Conservation (phyloP, 768 basidiomycete genomes). For the Tulasnella sp. region DNA sequence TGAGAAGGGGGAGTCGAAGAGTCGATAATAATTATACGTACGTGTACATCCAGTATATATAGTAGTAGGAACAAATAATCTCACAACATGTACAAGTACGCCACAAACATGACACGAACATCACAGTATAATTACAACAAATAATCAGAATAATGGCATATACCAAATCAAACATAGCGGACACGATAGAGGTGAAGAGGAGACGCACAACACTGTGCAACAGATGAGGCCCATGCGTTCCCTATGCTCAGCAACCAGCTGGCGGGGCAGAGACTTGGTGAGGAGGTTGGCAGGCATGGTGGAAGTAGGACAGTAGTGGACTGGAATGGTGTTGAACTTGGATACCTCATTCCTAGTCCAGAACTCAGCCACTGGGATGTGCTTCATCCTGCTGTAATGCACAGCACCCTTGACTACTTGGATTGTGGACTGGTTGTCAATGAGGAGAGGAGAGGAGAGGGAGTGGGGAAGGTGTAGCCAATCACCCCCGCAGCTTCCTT, state of each 20-base stretch:
- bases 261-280: constrained; percentile 1
- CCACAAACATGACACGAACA: too few relatives aligned
- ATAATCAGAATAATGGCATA: too few relatives aligned
- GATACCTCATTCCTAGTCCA: constrained; percentile 3
- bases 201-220: too few relatives aligned
- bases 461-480: constrained; percentile 14
- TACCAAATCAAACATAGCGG: too few relatives aligned
- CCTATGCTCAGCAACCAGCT: neutral
- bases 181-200: too few relatives aligned
- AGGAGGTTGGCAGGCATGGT: neutral
- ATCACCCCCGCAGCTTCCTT: constrained; percentile 25
- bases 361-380: neutral
- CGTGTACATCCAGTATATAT: too few relatives aligned
- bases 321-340: neutral
- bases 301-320: constrained; percentile 2
- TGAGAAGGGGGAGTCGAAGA: too few relatives aligned
- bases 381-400: neutral
- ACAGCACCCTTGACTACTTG: constrained; percentile 4
- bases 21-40: too few relatives aligned
- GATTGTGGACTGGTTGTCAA: constrained; percentile 12
- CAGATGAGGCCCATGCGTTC: neutral
- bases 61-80: too few relatives aligned
- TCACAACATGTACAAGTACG: too few relatives aligned
- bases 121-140: too few relatives aligned
- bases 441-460: constrained; percentile 21